Conservation (phyloP, 75 land plant species). For the Chamaecyparis obtusa region DNA sequence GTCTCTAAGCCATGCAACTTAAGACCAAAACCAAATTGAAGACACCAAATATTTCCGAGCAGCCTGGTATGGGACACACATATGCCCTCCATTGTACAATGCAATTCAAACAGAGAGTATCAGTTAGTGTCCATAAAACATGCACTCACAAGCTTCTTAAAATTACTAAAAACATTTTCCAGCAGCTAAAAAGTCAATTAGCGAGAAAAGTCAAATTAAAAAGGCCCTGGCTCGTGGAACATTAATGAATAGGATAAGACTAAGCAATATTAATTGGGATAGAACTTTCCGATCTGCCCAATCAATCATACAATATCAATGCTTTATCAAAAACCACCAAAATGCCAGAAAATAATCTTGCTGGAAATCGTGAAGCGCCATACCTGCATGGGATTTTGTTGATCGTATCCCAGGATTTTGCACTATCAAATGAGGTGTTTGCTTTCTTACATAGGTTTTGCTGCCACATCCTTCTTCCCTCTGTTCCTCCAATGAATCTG, state of each 20-base stretch:
- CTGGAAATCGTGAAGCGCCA: neutral
- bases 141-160: neutral
- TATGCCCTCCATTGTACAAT: neutral
- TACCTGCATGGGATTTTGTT: constrained; percentile 32
- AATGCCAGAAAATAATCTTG: constrained; percentile 2
- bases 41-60: neutral
- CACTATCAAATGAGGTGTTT: constrained; percentile 55
- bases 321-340: neutral
- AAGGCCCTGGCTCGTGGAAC: neutral
- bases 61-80: neutral
- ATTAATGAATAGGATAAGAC: neutral
- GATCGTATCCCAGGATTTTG: constrained; percentile 50
- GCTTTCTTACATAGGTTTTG: constrained; percentile 20
- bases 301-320: neutral
- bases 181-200: neutral
- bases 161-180: neutral
- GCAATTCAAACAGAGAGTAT: neutral
- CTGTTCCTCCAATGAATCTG: constrained; percentile 72
- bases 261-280: neutral
- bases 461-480: constrained; percentile 32
- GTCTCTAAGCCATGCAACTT: neutral
- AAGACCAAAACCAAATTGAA: neutral
- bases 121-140: neutral
- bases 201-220: neutral
- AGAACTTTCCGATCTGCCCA: neutral